Conservation (phyloP, 257 asterid species). For the Solanum dulcamara region DNA sequence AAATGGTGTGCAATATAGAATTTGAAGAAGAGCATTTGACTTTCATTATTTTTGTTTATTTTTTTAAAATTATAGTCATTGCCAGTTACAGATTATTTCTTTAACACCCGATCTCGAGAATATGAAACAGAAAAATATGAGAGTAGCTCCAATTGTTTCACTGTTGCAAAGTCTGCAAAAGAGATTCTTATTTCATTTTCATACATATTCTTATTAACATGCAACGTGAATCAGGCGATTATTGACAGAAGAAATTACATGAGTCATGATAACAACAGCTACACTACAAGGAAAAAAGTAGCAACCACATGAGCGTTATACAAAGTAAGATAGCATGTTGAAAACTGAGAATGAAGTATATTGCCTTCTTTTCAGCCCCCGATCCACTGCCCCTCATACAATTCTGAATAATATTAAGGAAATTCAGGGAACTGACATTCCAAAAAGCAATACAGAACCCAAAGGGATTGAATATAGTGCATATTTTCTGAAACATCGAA, state of each 20-base stretch:
- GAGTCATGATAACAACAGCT: neutral
- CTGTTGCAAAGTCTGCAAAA: neutral
- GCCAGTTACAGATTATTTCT: neutral
- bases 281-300: neutral
- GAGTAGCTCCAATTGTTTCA: neutral
- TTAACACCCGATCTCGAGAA: neutral
- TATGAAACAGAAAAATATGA: neutral
- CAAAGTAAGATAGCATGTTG: neutral
- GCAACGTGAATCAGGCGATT: neutral
- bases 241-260: neutral
- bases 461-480: neutral
- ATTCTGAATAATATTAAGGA: neutral
- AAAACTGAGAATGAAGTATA: slow-evolving; percentile 23
- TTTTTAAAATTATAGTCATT: neutral
- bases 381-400: neutral
- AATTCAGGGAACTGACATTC: neutral
- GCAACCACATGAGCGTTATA: neutral
- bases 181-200: neutral
- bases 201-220: neutral
- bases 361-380: slow-evolving; percentile 9
- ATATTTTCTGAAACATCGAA: neutral
- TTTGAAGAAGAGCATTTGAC: neutral
- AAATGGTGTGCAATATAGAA: neutral
- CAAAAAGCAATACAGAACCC: neutral
- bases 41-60: neutral